These are phyloP conservation scores for Abrus pulchellus DNA, from an alignment of 306 rosid genomes.

Conservation along the genomic window DNA sequence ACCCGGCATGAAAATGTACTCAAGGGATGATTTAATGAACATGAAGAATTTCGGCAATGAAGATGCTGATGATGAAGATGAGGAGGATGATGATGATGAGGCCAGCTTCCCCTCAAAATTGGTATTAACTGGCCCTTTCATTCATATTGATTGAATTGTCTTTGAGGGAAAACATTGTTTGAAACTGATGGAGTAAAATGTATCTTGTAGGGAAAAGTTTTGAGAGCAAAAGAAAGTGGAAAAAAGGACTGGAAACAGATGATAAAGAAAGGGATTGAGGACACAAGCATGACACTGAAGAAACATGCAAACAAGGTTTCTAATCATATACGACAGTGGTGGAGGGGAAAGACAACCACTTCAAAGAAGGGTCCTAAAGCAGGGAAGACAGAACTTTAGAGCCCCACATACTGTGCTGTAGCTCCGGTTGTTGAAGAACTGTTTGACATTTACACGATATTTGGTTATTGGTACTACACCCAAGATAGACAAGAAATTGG, in stretches of 20 bases:
- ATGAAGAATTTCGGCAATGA: conserved; percentile 71
- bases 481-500: conserved; percentile 33
- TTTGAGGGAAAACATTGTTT: conserved; percentile 25
- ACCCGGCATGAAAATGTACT: conserved; percentile 96
- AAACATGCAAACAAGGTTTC: conserved; percentile 73
- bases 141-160: conserved; percentile 30
- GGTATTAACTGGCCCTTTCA: conserved; percentile 57
- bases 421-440: conserved; percentile 30
- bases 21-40: conserved; percentile 92
- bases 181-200: conserved; percentile 4
- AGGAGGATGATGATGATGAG: conserved; percentile 57
- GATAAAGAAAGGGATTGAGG: conserved; percentile 59
- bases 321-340: conserved; percentile 62
- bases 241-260: conserved; percentile 70
- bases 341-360: conserved; percentile 62
- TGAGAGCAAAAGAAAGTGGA: conserved; percentile 67
- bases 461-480: conserved; percentile 19
- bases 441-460: conserved; percentile 33
- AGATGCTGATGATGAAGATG: conserved; percentile 74
- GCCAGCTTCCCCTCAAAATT: conserved; percentile 68
- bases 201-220: conserved; percentile 68
- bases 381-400: conserved; percentile 78
- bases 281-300: conserved; percentile 66
- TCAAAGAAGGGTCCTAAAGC: conserved; percentile 63
- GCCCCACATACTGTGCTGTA: conserved; percentile 4